These are phyloP conservation scores for Scenedesmus sp. DNA, from an alignment of 163 green algal species.

Conservation along the genomic window DNA sequence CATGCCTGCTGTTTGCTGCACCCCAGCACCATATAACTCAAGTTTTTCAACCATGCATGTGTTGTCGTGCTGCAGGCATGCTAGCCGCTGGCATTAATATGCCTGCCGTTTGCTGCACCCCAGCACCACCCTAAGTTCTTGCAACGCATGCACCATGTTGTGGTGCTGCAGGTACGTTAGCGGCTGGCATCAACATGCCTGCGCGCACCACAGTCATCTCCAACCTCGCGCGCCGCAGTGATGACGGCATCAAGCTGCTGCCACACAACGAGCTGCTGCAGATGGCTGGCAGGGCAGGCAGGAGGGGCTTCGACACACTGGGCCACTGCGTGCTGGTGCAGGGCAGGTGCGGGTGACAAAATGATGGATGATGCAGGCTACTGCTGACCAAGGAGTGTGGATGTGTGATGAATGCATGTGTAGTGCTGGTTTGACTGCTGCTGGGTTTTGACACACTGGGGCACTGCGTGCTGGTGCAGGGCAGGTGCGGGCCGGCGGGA, in stretches of 20 bases:
- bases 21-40: too few species aligned
- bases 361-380: too few species aligned
- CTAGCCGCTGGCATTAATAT: not conserved
- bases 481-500: constrained; percentile 54
- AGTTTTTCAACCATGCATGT: too few species aligned
- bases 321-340: constrained; percentile 90
- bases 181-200: constrained; percentile 98
- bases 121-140: not conserved
- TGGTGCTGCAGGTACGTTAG: constrained; percentile 85
- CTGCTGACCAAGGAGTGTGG: too few species aligned
- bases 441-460: constrained; percentile 81
- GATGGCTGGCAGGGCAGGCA: constrained; percentile 92
- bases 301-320: constrained; percentile 85
- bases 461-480: constrained; percentile 87
- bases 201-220: constrained; percentile 90
- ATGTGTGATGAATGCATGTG: not conserved
- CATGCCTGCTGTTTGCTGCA: constrained; percentile 86
- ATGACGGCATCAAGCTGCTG: constrained; percentile 70
- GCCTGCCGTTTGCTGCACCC: not conserved
- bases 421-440: not conserved
- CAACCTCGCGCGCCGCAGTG: constrained; percentile 72
- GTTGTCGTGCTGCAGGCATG: too few species aligned
- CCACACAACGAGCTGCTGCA: constrained; percentile 96
- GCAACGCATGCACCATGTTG: not conserved
- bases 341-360: constrained; percentile 60